phyloP scores from a whole-genome alignment of 805 yeast genomes.

The Yueomyces sp. region DNA sequence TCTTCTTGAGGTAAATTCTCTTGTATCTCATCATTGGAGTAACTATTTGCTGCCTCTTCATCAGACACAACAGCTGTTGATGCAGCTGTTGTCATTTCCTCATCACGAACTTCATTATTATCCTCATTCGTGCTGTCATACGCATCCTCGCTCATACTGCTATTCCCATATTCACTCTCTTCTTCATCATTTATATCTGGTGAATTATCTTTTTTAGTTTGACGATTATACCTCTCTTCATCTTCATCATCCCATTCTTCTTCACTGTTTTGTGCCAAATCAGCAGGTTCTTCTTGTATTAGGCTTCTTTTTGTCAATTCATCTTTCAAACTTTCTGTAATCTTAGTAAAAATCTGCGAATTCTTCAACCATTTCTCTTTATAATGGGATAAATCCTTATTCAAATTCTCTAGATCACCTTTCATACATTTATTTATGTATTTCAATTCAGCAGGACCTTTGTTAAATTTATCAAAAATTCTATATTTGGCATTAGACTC shows the following conservation, averaged over 20 bases:
- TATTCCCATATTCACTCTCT: slow-evolving; percentile 1
- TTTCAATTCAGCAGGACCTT: slow-evolving; percentile 15
- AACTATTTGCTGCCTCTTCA: too few relatives aligned
- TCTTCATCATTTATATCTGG: slow-evolving; percentile 1
- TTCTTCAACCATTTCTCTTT: slow-evolving; percentile 21
- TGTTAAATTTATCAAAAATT: slow-evolving; percentile 17
- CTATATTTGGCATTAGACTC: slow-evolving; percentile 7
- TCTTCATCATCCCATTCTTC: slow-evolving; percentile 4
- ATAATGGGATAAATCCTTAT: slow-evolving; percentile 10
- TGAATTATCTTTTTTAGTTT: slow-evolving; percentile 1
- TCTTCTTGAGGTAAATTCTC: background rate
- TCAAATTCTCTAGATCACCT: slow-evolving; percentile 12
- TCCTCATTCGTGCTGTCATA: background rate
- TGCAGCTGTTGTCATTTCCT: too few relatives aligned
- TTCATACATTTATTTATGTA: slow-evolving; percentile 14
- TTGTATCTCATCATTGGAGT: background rate
- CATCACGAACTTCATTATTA: too few relatives aligned
- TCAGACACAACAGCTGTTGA: too few relatives aligned
- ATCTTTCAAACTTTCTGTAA: slow-evolving; percentile 14
- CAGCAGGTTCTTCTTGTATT: slow-evolving; percentile 4
- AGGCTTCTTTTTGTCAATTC: slow-evolving; percentile 14
- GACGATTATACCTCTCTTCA: slow-evolving; percentile 2
- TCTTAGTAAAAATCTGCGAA: slow-evolving; percentile 17
- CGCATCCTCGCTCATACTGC: background rate
- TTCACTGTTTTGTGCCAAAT: slow-evolving; percentile 3